A percentile compares a stretch with the other conserved stretches of the same genome.
These are phyloP conservation scores for Metarhizium brunneum DNA, from an alignment of 2,329 filamentous ascomycete species.

Conservation along the genomic window DNA sequence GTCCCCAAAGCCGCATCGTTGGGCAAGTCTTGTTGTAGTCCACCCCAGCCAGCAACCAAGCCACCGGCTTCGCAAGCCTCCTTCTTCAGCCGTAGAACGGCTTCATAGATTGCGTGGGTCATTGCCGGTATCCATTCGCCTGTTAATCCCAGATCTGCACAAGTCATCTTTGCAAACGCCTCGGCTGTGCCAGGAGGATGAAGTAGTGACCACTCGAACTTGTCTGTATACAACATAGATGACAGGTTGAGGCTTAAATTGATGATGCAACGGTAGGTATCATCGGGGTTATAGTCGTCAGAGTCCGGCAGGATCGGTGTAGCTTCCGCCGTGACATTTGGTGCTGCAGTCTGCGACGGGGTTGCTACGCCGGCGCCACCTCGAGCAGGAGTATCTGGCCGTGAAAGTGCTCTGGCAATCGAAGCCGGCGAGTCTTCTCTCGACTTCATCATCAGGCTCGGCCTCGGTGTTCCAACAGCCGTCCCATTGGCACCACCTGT, in stretches of 20 bases:
- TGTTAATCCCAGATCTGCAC: conserved; percentile 78
- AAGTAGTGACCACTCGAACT: conserved; percentile 93
- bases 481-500: conserved; percentile 10
- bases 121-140: conserved; percentile 94
- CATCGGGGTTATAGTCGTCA: conserved; percentile 78
- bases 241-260: conserved; percentile 85
- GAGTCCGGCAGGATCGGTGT: conserved; percentile 51
- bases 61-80: conserved; percentile 91
- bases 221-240: conserved; percentile 89
- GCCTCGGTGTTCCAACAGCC: conserved; percentile 19
- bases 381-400: conserved; percentile 47
- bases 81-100: conserved; percentile 86
- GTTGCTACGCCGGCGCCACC: conserved; percentile 39
- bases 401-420: conserved; percentile 28
- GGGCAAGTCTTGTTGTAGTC: conserved; percentile 56
- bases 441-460: conserved; percentile 22
- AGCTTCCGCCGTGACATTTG: conserved; percentile 61
- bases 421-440: conserved; percentile 30
- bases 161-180: conserved; percentile 84
- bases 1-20: conserved; percentile 79
- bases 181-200: conserved; percentile 89
- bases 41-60: conserved; percentile 64
- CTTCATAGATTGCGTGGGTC: conserved; percentile 94
- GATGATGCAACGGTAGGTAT: conserved; percentile 90
- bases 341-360: conserved; percentile 32